These are phyloP conservation scores for Trichomonascaceae sp. DNA, from an alignment of 1,139 yeast species.

Conservation along the genomic window DNA sequence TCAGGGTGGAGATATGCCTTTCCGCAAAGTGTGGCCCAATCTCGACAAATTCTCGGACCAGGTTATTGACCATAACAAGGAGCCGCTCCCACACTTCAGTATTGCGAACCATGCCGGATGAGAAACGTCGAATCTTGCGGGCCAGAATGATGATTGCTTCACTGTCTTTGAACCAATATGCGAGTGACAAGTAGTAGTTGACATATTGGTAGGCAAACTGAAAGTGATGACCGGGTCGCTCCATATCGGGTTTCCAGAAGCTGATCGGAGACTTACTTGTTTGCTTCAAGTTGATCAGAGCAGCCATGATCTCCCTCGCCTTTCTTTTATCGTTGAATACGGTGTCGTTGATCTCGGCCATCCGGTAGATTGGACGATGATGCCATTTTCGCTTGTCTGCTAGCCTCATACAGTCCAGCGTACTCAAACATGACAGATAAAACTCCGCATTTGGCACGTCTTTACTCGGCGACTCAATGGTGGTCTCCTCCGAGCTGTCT, in stretches of 20 bases:
- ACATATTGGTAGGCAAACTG: slow-evolving; percentile 64
- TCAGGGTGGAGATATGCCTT: slow-evolving; percentile 33
- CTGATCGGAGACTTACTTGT: slow-evolving; percentile 55
- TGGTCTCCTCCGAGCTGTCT: background rate
- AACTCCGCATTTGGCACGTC: slow-evolving; percentile 10
- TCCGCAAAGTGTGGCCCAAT: slow-evolving; percentile 44
- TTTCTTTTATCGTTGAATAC: slow-evolving; percentile 37
- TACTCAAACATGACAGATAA: slow-evolving; percentile 23
- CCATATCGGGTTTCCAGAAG: slow-evolving; percentile 89
- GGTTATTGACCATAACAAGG: slow-evolving; percentile 36
- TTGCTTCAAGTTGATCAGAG: slow-evolving; percentile 52
- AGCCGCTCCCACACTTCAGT: slow-evolving; percentile 51
- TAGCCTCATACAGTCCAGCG: slow-evolving; percentile 31
- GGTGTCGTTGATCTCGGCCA: slow-evolving; percentile 51
- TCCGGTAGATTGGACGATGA: slow-evolving; percentile 65
- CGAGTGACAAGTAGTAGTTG: slow-evolving; percentile 44
- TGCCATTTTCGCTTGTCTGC: slow-evolving; percentile 86
- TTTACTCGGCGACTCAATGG: background rate
- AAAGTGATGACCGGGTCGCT: slow-evolving; percentile 89
- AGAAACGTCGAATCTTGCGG: slow-evolving; percentile 61
- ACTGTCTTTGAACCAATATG: slow-evolving; percentile 43
- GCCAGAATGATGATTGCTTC: slow-evolving; percentile 45
- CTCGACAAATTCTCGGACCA: slow-evolving; percentile 34
- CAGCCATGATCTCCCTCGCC: slow-evolving; percentile 54
- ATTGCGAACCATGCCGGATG: slow-evolving; percentile 57